phyloP scores from a whole-genome alignment of 306 rosid species.

The Castanea crenata region DNA sequence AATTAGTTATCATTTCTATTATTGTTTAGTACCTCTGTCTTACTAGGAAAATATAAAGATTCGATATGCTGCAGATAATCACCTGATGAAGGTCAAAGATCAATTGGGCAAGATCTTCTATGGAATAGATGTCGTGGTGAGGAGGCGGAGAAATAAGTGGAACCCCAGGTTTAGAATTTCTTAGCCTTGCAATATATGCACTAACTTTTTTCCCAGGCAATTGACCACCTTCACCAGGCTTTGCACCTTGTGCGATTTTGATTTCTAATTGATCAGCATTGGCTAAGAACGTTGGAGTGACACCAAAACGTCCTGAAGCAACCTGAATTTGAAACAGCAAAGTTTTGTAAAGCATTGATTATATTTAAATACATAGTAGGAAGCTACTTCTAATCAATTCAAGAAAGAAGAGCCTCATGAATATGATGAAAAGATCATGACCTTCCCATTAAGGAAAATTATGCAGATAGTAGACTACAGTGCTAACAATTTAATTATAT shows the following conservation, averaged over 20 bases:
- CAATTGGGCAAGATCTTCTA: conserved; percentile 98
- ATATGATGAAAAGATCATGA: conserved; percentile 22
- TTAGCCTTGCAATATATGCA: conserved; percentile 95
- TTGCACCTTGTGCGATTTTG: conserved; percentile 99
- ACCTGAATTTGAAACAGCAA: conserved; percentile 56
- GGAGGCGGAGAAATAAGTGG: conserved; percentile 99
- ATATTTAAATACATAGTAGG: conserved; percentile 4
- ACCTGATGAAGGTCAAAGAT: conserved; percentile 99
- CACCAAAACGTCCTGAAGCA: conserved; percentile 99
- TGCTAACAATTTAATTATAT: conserved; percentile 8
- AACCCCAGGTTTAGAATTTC: conserved; percentile 98
- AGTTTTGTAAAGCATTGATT: not conserved
- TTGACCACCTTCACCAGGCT: conserved; percentile 99
- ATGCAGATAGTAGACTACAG: conserved; percentile 3
- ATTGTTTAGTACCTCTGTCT: conserved; percentile 19
- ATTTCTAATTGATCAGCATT: conserved; percentile 97
- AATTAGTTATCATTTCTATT: conserved; percentile 16
- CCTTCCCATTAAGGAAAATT: conserved; percentile 4
- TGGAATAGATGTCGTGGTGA: conserved; percentile 97
- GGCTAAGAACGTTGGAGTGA: conserved; percentile 97
- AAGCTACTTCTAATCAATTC: not conserved
- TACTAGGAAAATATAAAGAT: conserved; percentile 13
- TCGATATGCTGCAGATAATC: conserved; percentile 24
- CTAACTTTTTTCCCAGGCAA: conserved; percentile 99
- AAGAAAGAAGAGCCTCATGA: not conserved